phyloP scores from a whole-genome alignment of 495 filamentous ascomycete genomes.

The Aspergillus haitiensis region DNA sequence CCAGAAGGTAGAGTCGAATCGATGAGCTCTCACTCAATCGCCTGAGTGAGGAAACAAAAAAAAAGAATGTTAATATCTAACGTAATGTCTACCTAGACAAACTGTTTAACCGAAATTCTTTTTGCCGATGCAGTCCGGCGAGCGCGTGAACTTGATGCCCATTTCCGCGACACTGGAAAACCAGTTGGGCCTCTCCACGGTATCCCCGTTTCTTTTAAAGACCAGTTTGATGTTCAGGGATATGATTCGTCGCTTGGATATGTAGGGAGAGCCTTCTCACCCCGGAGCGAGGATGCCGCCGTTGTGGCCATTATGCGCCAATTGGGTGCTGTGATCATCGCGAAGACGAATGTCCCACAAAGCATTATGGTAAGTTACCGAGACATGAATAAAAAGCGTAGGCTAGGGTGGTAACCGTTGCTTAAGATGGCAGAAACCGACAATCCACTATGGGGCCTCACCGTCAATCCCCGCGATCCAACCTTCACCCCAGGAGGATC shows the following conservation, averaged over 20 bases:
- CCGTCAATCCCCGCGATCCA: slow-evolving; percentile 47
- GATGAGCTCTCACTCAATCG: not conserved
- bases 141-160: slow-evolving; percentile 56
- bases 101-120: slow-evolving; percentile 64
- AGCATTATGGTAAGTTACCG: slow-evolving; percentile 46
- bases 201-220: slow-evolving; percentile 63
- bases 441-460: slow-evolving; percentile 56
- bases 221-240: slow-evolving; percentile 63
- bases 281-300: slow-evolving; percentile 46
- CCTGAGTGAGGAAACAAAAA: too few species aligned
- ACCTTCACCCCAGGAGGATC: slow-evolving; percentile 56
- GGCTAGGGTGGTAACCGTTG: not conserved
- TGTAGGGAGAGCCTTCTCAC: slow-evolving; percentile 52
- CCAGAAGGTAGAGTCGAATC: slow-evolving; percentile 42
- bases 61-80: too few species aligned
- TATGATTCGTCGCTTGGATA: slow-evolving; percentile 59
- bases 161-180: slow-evolving; percentile 44
- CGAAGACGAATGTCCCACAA: slow-evolving; percentile 60
- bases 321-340: slow-evolving; percentile 55
- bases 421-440: slow-evolving; percentile 52
- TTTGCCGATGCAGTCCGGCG: slow-evolving; percentile 59
- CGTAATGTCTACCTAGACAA: slow-evolving; percentile 34
- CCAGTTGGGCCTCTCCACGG: slow-evolving; percentile 62
- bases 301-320: slow-evolving; percentile 46
- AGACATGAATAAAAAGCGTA: slow-evolving; percentile 40